These are phyloP conservation scores for Malbranchea zuffiana DNA, from an alignment of 2,329 filamentous ascomycete species.

Conservation along the genomic window DNA sequence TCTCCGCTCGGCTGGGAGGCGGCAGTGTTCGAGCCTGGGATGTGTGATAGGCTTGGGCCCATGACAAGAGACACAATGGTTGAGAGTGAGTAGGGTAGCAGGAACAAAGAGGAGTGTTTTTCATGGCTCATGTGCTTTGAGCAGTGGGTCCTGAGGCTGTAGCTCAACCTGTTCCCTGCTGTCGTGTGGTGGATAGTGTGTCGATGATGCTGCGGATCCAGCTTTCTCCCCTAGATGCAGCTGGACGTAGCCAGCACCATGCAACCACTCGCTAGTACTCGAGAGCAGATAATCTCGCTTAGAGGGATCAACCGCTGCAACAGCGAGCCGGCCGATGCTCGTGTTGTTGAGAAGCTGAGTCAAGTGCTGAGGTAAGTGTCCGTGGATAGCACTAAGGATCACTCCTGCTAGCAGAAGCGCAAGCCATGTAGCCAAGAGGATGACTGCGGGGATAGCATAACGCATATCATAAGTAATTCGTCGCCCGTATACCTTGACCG, in stretches of 20 bases:
- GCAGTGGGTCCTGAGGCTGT: too few species aligned
- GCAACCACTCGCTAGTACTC: conserved; percentile 1
- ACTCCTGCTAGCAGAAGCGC: background rate
- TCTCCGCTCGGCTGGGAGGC: too few species aligned
- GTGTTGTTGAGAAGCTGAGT: conserved; percentile 4
- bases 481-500: conserved; percentile 2
- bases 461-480: conserved; percentile 21
- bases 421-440: conserved; percentile 9
- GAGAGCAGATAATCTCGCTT: background rate
- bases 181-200: too few species aligned
- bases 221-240: too few species aligned
- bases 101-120: too few species aligned
- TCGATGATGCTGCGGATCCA: too few species aligned
- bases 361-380: conserved; percentile 1
- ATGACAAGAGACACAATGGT: too few species aligned
- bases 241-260: background rate
- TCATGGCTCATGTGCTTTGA: too few species aligned
- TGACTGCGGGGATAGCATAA: conserved; percentile 23
- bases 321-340: conserved; percentile 1
- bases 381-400: background rate
- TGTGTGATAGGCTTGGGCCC: too few species aligned
- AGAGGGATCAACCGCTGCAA: background rate
- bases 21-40: too few species aligned
- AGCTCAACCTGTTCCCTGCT: too few species aligned
- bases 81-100: too few species aligned